Evolutionary conservation across 2,329 filamentous ascomycete species (phyloP).

Genomic region (Aspergillus fischeri): DNA sequence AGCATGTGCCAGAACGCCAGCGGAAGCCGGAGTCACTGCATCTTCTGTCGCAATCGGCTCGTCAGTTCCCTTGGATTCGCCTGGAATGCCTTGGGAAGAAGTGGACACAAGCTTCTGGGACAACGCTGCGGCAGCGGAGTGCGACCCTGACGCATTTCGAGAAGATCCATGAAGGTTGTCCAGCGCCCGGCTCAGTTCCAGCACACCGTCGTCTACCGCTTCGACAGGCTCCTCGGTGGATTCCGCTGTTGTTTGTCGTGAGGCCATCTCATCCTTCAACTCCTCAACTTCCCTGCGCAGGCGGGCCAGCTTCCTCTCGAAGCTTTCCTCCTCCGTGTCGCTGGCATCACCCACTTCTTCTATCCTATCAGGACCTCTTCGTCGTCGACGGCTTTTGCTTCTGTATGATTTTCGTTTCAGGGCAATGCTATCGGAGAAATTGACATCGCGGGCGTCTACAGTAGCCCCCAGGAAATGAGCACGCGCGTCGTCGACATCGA

Average conservation of each 20-base stretch:
- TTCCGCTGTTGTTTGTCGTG: constrained; percentile 51
- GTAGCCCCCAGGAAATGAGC: constrained; percentile 70
- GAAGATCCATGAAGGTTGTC: constrained; percentile 55
- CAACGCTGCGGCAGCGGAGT: constrained; percentile 33
- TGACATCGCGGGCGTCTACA: constrained; percentile 72
- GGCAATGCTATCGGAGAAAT: constrained; percentile 86
- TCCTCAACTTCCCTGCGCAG: constrained; percentile 79
- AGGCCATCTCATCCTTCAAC: constrained; percentile 52
- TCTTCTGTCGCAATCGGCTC: constrained; percentile 6
- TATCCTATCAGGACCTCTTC: constrained; percentile 42
- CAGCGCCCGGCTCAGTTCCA: constrained; percentile 67
- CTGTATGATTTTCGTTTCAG: constrained; percentile 81
- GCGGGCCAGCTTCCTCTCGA: constrained; percentile 75
- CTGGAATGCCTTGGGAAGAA: constrained; percentile 3
- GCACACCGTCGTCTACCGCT: constrained; percentile 53
- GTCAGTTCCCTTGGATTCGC: background rate
- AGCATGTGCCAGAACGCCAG: constrained; percentile 67
- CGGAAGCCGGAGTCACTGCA: constrained; percentile 13
- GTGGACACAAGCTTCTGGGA: constrained; percentile 30
- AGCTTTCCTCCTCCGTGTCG: constrained; percentile 72
- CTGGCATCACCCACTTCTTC: constrained; percentile 70
- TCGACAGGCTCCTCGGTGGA: constrained; percentile 41
- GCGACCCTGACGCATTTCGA: constrained; percentile 19
- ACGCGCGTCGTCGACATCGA: constrained; percentile 76
- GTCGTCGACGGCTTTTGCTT: constrained; percentile 63